Percentiles rank a stretch among this genome's conserved stretches.
phyloP scores from a whole-genome alignment of 2,329 filamentous ascomycete species.

The Penicillium sp. region DNA sequence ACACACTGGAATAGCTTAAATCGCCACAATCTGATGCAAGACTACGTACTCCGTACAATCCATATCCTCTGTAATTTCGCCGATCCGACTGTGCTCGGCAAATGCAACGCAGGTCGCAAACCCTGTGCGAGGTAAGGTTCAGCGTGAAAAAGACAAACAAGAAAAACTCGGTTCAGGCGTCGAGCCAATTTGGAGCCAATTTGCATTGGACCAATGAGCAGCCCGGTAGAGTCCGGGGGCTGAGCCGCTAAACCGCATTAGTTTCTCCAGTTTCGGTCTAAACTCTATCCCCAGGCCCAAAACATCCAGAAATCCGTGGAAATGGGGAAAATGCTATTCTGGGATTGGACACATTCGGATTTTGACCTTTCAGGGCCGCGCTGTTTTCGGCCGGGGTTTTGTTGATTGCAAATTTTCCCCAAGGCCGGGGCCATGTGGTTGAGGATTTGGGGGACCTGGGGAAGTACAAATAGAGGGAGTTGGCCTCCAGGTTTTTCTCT shows the following conservation, averaged over 20 bases:
- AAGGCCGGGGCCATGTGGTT: conserved; percentile 2
- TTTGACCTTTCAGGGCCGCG: not conserved
- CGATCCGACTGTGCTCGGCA: not conserved
- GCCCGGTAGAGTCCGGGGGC: not conserved
- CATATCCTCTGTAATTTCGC: not conserved
- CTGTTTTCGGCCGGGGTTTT: conserved; percentile 1
- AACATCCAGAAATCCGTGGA: not conserved
- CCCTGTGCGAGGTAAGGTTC: not conserved
- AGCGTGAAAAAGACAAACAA: not conserved
- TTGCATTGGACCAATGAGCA: not conserved
- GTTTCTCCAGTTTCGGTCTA: not conserved
- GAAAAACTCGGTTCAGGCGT: not conserved
- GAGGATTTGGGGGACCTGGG: not conserved
- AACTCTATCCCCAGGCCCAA: conserved; percentile 9
- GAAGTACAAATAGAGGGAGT: conserved; percentile 5
- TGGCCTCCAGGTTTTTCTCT: not conserved
- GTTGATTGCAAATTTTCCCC: conserved; percentile 1
- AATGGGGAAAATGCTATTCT: not conserved
- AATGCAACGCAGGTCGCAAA: not conserved
- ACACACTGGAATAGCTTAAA: not conserved
- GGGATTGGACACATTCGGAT: not conserved
- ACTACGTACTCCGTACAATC: not conserved
- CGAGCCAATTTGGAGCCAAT: conserved; percentile 1
- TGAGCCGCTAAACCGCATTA: not conserved
- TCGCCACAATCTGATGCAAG: not conserved